Conservation (phyloP, 2,329 filamentous ascomycete genomes). For the Colletotrichum trifolii region DNA sequence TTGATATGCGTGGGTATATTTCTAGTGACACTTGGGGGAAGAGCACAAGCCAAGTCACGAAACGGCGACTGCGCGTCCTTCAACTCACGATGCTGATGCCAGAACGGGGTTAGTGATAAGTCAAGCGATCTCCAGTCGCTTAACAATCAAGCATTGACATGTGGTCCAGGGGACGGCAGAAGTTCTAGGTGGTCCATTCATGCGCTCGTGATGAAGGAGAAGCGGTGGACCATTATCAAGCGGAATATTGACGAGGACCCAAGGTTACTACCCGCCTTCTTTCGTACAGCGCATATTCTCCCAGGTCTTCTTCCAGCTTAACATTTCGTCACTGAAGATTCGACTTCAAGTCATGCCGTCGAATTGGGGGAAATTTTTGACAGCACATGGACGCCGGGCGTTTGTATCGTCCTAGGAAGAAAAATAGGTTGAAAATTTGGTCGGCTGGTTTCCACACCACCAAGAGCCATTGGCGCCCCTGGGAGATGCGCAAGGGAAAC, state of each 20-base stretch:
- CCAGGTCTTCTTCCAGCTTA: neutral
- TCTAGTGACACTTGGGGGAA: no score
- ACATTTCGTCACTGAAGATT: neutral
- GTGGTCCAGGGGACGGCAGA: slow-evolving; percentile 6
- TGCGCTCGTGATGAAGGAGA: slow-evolving; percentile 22
- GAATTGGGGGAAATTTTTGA: slow-evolving; percentile 6
- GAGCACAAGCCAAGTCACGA: slow-evolving; percentile 1
- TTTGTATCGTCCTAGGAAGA: slow-evolving; percentile 18
- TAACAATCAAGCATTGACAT: slow-evolving; percentile 20
- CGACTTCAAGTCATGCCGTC: neutral
- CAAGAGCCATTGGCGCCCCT: slow-evolving; percentile 16
- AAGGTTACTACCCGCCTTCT: neutral
- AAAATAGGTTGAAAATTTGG: slow-evolving; percentile 4
- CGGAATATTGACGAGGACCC: slow-evolving; percentile 9
- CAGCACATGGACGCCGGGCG: slow-evolving; percentile 22
- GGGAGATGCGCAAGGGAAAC: slow-evolving; percentile 27
- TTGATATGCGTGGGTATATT: neutral
- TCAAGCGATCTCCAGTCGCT: neutral
- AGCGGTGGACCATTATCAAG: slow-evolving; percentile 22
- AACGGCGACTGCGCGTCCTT: slow-evolving; percentile 19
- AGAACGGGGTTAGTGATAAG: neutral
- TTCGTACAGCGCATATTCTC: slow-evolving; percentile 1
- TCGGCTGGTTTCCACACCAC: slow-evolving; percentile 34
- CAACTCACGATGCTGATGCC: neutral
- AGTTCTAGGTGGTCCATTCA: slow-evolving; percentile 24